Base-by-base conservation (phyloP, 805 yeast species). In the Kazachstania psychrophila region DNA sequence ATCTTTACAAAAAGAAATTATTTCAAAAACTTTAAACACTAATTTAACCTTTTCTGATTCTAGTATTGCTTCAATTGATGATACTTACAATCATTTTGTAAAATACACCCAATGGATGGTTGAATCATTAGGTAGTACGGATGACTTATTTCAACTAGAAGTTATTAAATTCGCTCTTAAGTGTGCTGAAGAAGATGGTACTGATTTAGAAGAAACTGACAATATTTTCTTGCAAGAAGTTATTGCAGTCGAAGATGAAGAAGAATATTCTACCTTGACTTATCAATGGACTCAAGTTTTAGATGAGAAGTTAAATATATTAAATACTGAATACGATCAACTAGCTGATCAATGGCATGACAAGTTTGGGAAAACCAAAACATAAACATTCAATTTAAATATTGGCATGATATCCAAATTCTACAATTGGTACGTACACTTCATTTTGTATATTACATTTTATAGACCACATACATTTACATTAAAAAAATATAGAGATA, bases 101-200 rank as follows among this genome's bases (percentile, higher is more conserved):
- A 59, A 59, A 29, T 58, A 52, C 38, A 53, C 56, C 6, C 62
- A 59, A 40, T 59, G 64, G 64, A 46, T 54, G 53, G 35, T 54
- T 12, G 62, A 57, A 30, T 50, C 62, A 0, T 24, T 56, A 23
- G 48, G 43, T 5, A 32, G 45, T 6, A 46, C 39, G 6, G 46
- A 44, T 34, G 36, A 40, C 1, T 27, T 52, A 6, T 24, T 47
- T 27, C 45, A 50, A 8, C 39, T 56, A 28, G 64, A 59, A 37
- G 49, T 59, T 3, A 42, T 59, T 8, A 52, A 51, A 28, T 49
- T 56, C 30, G 51, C 61, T 7, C 31, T 48, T 9, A 59, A 49
- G 37, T 56, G 56, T 41, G 62, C 61, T 3, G 39, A 39, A 14
- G 62, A 56, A 26, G 57, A 57, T 35, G 55, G 49, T 3, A 41